Evolutionary conservation across 768 basidiomycete genomes (phyloP), one percentile per base, ranked within the genome.

Genomic region (Tricholomella constricta): DNA sequence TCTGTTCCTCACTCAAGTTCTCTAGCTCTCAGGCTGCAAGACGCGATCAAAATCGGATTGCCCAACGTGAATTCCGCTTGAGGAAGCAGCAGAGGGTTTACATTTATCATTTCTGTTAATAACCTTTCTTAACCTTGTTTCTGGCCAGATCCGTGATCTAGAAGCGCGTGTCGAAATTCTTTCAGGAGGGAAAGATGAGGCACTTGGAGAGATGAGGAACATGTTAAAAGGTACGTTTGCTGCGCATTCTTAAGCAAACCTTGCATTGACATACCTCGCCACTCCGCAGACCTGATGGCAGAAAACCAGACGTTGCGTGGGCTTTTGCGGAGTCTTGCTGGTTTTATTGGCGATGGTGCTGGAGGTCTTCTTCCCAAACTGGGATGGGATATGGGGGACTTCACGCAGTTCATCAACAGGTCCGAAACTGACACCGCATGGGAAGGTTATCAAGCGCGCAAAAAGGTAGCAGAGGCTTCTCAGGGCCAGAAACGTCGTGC

Each of bases 91-190:
- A 95, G 58, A 79, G 88, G 67, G 88, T 87, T 52, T 53, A 23
- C 19, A 45, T 8, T 55, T 25, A 29, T 27, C 47, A 32, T 31
- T 26, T 22, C 32, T 37, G 14, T n/a, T n/a, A 5, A 32, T 17
- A 2, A 15, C 42, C 37, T 45, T 31, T 29, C 27, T 45, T 38
- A 17, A 45, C 54, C 27, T 26, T 31, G 50, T 56, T 40, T 41
- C 32, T 48, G n/a, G 17, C 44, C 61, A 97, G 91, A 94, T 97
- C 69, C 90, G 94, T 19, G 94, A 97, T 71, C 83, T 97, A 32
- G 94, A 97, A 72, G 94, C 94, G 17, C 84, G 91, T 40, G 92
- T 97, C n/a, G 94, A 95, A 70, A 86, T 97, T 7, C 80, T 97
- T 15, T 96, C 94, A 5, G 93, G 91, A 17, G 91, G 90, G 36